Conservation (phyloP, 495 filamentous ascomycete species). For the Tuber indicum region DNA sequence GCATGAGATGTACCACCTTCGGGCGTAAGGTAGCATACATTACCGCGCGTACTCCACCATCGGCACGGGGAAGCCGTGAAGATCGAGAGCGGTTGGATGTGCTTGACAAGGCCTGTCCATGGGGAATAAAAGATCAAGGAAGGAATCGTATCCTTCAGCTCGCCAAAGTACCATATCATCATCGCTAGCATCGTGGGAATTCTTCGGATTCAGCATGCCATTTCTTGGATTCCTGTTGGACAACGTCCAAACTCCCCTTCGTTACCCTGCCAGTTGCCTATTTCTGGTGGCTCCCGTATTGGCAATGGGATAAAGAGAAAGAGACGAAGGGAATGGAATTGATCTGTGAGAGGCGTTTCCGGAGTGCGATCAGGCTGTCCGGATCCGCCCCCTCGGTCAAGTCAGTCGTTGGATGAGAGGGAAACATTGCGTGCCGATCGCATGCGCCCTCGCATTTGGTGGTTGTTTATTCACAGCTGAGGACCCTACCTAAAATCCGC, state of each 20-base stretch:
- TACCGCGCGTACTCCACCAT: neutral
- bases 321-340: neutral
- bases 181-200: slow-evolving; percentile 8
- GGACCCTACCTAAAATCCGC: neutral
- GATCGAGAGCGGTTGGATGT: slow-evolving; percentile 16
- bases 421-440: neutral
- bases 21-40: slow-evolving; percentile 8
- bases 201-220: slow-evolving; percentile 7
- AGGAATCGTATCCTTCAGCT: slow-evolving; percentile 34
- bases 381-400: neutral
- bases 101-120: slow-evolving; percentile 17
- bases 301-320: neutral
- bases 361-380: neutral
- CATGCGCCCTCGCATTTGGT: neutral
- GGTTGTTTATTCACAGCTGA: neutral
- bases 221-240: neutral
- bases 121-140: slow-evolving; percentile 36
- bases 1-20: slow-evolving; percentile 10
- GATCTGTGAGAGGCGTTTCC: neutral
- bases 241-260: neutral
- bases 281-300: neutral
- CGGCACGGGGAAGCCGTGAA: slow-evolving; percentile 5
- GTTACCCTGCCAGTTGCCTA: neutral
- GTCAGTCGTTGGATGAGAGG: neutral
- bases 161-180: slow-evolving; percentile 3